Conservation (phyloP, 2,329 filamentous ascomycete genomes). For the Neodidymelliopsis sp. region DNA sequence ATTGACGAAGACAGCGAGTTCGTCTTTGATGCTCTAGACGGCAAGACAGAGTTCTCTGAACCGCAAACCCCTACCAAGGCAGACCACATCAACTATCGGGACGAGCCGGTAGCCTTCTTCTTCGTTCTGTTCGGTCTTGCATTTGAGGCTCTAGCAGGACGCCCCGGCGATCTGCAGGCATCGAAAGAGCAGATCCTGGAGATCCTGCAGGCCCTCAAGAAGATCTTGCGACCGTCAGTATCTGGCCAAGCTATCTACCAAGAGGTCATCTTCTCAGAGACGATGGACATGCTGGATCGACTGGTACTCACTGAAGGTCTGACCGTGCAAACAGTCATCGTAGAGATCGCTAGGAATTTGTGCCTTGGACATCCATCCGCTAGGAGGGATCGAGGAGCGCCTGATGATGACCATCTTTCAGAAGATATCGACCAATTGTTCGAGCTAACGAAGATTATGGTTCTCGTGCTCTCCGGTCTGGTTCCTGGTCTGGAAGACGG, state of each 20-base stretch:
- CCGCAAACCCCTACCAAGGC: slow-evolving; percentile 61
- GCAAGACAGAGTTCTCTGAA: slow-evolving; percentile 64
- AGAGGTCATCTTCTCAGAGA: slow-evolving; percentile 94
- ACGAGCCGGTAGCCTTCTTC: slow-evolving; percentile 98
- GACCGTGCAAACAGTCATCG: slow-evolving; percentile 88
- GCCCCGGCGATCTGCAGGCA: slow-evolving; percentile 73
- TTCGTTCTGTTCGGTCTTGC: slow-evolving; percentile 97
- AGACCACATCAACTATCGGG: slow-evolving; percentile 90
- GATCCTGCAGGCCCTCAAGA: slow-evolving; percentile 89
- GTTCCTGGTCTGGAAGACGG: slow-evolving; percentile 79
- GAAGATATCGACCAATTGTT: slow-evolving; percentile 99
- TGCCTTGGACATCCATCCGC: slow-evolving; percentile 93
- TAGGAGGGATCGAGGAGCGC: slow-evolving; percentile 66
- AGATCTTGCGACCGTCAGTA: slow-evolving; percentile 92
- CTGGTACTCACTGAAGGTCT: slow-evolving; percentile 90
- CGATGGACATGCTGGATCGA: slow-evolving; percentile 92
- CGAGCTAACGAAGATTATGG: slow-evolving; percentile 94
- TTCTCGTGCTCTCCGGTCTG: slow-evolving; percentile 86
- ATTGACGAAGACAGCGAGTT: slow-evolving; percentile 98
- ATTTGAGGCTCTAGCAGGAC: slow-evolving; percentile 91
- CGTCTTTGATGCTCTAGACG: slow-evolving; percentile 95
- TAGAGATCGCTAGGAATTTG: slow-evolving; percentile 89
- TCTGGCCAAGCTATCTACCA: slow-evolving; percentile 97
- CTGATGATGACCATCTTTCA: slow-evolving; percentile 76
- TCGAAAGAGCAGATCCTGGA: slow-evolving; percentile 82